phyloP scores from a whole-genome alignment of 371 early-diverging fungal species.

The Lichtheimia hyalospora region DNA sequence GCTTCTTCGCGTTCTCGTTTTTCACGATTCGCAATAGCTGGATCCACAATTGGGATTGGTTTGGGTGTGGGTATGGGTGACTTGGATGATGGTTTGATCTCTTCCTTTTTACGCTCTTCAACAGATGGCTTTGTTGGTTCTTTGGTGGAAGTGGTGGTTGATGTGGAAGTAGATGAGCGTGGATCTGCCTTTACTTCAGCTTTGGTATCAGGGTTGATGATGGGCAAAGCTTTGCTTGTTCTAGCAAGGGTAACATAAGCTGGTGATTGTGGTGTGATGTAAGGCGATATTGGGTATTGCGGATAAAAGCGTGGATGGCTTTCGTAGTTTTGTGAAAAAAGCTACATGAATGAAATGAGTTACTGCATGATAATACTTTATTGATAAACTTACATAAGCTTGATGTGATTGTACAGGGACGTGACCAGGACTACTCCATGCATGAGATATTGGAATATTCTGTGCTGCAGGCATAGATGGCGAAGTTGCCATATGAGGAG shows the following conservation, averaged over 20 bases:
- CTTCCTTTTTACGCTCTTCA: slow-evolving; percentile 28
- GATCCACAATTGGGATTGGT: slow-evolving; percentile 39
- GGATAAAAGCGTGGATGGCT: slow-evolving; percentile 20
- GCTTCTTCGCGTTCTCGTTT: slow-evolving; percentile 42
- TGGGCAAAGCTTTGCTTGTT: slow-evolving; percentile 59
- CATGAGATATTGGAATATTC: slow-evolving; percentile 16
- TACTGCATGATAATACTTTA: no score
- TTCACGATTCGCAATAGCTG: slow-evolving; percentile 46
- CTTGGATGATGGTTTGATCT: no score
- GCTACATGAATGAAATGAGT: neutral
- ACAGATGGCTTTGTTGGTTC: no score
- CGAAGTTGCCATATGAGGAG: slow-evolving; percentile 33
- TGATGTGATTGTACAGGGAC: neutral
- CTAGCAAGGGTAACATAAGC: slow-evolving; percentile 50
- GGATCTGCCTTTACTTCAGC: slow-evolving; percentile 61
- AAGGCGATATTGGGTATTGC: slow-evolving; percentile 21
- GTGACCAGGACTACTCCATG: slow-evolving; percentile 14
- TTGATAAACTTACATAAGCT: neutral
- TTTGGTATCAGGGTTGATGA: slow-evolving; percentile 76
- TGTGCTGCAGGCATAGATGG: slow-evolving; percentile 27
- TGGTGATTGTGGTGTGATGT: slow-evolving; percentile 4
- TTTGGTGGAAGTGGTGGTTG: slow-evolving; percentile 26
- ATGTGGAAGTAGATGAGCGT: slow-evolving; percentile 19
- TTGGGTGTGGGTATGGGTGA: no score
- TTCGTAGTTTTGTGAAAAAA: slow-evolving; percentile 14